phyloP scores from a whole-genome alignment of 805 yeast genomes.

The Starmerella kuoi region DNA sequence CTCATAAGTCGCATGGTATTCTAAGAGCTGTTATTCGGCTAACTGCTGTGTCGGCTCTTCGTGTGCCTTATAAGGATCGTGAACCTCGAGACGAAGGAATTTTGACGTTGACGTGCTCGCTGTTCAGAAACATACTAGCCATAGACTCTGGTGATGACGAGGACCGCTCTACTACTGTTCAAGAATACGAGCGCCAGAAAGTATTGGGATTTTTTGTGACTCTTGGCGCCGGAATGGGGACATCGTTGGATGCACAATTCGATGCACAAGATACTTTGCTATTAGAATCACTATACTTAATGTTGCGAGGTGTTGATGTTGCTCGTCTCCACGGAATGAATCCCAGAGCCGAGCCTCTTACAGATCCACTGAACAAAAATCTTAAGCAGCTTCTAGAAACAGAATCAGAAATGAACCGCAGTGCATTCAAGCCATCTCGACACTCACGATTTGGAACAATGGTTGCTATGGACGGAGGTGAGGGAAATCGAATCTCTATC shows the following conservation, averaged over 20 bases:
- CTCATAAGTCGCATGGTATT: slow-evolving; percentile 46
- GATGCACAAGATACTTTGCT: slow-evolving; percentile 50
- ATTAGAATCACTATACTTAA: slow-evolving; percentile 55
- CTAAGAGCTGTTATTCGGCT: slow-evolving; percentile 59
- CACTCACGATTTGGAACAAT: slow-evolving; percentile 89
- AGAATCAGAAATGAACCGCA: slow-evolving; percentile 45
- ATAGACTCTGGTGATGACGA: slow-evolving; percentile 65
- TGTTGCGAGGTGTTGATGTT: slow-evolving; percentile 46
- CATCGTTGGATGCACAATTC: slow-evolving; percentile 55
- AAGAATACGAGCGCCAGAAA: slow-evolving; percentile 51
- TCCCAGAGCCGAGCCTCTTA: slow-evolving; percentile 13
- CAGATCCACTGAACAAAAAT: slow-evolving; percentile 10
- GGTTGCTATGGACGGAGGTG: slow-evolving; percentile 54
- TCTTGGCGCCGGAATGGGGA: slow-evolving; percentile 49
- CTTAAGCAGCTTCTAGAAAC: slow-evolving; percentile 40
- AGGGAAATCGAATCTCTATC: slow-evolving; percentile 45
- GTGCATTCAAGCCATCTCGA: slow-evolving; percentile 43
- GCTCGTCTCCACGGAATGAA: slow-evolving; percentile 19
- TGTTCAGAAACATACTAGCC: slow-evolving; percentile 65
- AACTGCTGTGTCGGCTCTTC: slow-evolving; percentile 29
- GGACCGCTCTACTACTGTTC: slow-evolving; percentile 54
- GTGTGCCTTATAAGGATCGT: slow-evolving; percentile 48
- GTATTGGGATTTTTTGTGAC: slow-evolving; percentile 66
- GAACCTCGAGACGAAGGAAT: slow-evolving; percentile 60
- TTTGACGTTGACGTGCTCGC: slow-evolving; percentile 54